Percentiles rank a stretch among this genome's conserved stretches.
phyloP scores from a whole-genome alignment of 805 yeast species.

The Kazachstania kunashirensis region DNA sequence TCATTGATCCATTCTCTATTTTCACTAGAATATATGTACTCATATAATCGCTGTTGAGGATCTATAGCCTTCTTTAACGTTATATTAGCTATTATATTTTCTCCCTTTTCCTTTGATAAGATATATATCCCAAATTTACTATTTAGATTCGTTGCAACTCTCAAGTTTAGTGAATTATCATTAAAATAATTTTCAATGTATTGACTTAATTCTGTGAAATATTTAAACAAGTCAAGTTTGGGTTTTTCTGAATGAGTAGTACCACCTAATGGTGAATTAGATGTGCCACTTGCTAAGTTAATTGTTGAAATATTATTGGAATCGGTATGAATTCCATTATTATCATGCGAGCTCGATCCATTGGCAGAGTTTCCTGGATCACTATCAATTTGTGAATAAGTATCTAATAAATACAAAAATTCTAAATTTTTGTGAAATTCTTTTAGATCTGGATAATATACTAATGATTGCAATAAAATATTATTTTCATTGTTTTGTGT shows the following conservation, averaged over 20 bases:
- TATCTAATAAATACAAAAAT: constrained; percentile 25
- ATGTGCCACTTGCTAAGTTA: neutral
- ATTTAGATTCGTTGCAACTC: constrained; percentile 20
- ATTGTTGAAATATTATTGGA: neutral
- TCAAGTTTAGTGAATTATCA: constrained; percentile 11
- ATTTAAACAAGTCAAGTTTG: constrained; percentile 26
- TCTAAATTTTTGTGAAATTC: constrained; percentile 28
- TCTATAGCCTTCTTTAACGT: constrained; percentile 18
- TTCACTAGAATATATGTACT: constrained; percentile 18
- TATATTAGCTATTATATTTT: constrained; percentile 16
- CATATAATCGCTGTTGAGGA: constrained; percentile 20
- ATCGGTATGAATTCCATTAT: neutral
- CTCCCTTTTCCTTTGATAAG: constrained; percentile 2
- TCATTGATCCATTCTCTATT: constrained; percentile 24
- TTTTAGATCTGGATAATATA: constrained; percentile 20
- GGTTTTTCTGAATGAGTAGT: constrained; percentile 6
- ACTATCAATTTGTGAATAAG: constrained; percentile 23
- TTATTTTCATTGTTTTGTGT: constrained; percentile 9
- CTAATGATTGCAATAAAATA: constrained; percentile 25
- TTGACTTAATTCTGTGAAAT: constrained; percentile 24
- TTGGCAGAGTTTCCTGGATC: constrained; percentile 15
- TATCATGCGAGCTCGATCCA: neutral
- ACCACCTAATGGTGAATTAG: neutral
- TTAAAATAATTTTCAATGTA: constrained; percentile 16
- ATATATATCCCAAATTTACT: constrained; percentile 27